Evolutionary conservation across 257 asterid genomes (phyloP).

Genomic region (Gentiana straminea): DNA sequence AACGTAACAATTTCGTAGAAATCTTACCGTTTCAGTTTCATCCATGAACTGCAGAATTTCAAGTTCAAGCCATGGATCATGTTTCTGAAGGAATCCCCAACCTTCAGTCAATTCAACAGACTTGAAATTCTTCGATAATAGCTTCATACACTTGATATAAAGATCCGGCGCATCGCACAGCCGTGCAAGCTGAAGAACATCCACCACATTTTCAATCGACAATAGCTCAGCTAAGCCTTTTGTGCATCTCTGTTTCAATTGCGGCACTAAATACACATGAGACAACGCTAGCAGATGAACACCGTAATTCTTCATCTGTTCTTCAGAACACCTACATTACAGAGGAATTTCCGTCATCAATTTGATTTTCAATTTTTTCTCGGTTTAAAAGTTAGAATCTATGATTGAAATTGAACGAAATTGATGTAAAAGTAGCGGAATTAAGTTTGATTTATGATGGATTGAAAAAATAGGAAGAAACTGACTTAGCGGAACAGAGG

Average conservation of each 20-base stretch:
- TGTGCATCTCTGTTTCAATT: constrained; percentile 65
- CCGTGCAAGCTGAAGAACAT: constrained; percentile 76
- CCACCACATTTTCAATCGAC: constrained; percentile 56
- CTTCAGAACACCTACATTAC: constrained; percentile 53
- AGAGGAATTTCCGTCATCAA: no score
- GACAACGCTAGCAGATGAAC: constrained; percentile 72
- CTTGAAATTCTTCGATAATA: constrained; percentile 39
- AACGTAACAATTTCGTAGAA: no score
- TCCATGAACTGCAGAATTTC: constrained; percentile 74
- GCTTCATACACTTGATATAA: constrained; percentile 55
- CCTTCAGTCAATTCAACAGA: constrained; percentile 74
- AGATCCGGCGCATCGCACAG: constrained; percentile 92
- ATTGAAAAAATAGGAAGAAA: constrained; percentile 8
- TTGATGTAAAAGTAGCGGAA: no score
- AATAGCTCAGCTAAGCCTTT: constrained; percentile 39
- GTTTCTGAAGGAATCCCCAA: constrained; percentile 64
- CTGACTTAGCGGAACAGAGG: constrained; percentile 55
- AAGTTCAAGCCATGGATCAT: constrained; percentile 83
- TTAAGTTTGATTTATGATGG: no score
- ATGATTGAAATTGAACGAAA: no score
- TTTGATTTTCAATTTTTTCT: no score
- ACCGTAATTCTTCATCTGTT: constrained; percentile 68
- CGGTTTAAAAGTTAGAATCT: no score
- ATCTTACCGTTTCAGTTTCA: constrained; percentile 66
- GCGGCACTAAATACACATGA: constrained; percentile 70